Evolutionary conservation across 805 yeast genomes (phyloP), one percentile per base, ranked within the genome.

Genomic region (Clavispora asparagi): DNA sequence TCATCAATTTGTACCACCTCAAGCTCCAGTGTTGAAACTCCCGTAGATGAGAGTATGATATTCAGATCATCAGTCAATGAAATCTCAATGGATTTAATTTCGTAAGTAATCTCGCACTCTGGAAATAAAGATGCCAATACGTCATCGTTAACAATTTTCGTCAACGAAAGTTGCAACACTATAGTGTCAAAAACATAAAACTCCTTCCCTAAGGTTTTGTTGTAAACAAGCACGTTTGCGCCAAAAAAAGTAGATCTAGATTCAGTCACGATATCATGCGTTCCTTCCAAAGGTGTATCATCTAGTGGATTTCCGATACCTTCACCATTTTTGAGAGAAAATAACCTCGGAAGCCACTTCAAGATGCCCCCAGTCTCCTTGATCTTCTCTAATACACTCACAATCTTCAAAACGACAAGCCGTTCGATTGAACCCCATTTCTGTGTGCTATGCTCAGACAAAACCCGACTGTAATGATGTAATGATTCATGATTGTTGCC

Each of bases 351-450:
- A n/a, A 41, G 7, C 14, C 28, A 14, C 12, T 12, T 30, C 14
- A 41, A 41, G 13, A 31, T 8, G 6, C 7, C 25, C n/a, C 32
- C 30, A n/a, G 29, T 3, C 7, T 32, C 31, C 13, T 14, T 30
- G 7, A 41, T 17, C 29, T 31, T 30, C 11, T n/a, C 23, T 6
- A 25, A 29, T 3, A 16, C 14, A 16, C 59, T 53, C 14, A 73
- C 57, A 11, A 80, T 54, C 41, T 69, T 70, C 32, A 58, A 52
- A 7, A 74, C 53, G 4, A 77, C 57, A 4, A 58, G 32, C 0
- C 60, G 56, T 6, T 67, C 56, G 2, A 78, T 51, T 7, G 46
- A 32, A 6, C 33, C 48, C 82, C 83, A 79, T 5, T 57, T 51
- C 36, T 71, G n/a, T 3, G 36, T 11, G 1, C 41, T 43, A 8